These are phyloP conservation scores for Saccharomyces kudriavzevii DNA, from an alignment of 805 yeast genomes.

Conservation along the genomic window DNA sequence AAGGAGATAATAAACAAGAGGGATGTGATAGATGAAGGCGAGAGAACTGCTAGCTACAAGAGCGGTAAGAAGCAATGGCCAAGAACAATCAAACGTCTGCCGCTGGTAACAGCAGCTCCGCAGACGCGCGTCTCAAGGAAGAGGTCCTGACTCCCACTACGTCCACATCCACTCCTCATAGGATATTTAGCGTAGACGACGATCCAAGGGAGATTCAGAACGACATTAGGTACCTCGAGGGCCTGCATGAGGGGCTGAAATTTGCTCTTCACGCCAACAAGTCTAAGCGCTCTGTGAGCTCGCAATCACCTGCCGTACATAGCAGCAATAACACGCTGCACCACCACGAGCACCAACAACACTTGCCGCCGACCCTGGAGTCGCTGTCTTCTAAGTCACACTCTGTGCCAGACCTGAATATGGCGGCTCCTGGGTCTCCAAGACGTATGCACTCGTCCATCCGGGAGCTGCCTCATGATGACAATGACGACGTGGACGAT, in stretches of 20 bases:
- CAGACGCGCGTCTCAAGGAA: background rate
- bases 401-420: background rate
- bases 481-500: background rate
- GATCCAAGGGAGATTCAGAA: constrained; percentile 64
- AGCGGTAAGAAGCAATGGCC: background rate
- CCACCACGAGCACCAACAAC: background rate
- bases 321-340: constrained; percentile 23
- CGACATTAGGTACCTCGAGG: constrained; percentile 59
- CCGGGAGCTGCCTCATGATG: background rate
- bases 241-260: constrained; percentile 62
- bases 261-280: constrained; percentile 30
- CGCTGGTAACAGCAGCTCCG: constrained; percentile 5
- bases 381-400: constrained; percentile 4
- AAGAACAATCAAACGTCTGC: constrained; percentile 2
- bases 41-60: background rate
- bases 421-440: background rate
- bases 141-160: constrained; percentile 13
- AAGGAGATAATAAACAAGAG: background rate
- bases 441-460: background rate
- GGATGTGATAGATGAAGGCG: background rate
- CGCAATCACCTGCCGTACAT: background rate
- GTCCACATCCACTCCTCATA: constrained; percentile 12
- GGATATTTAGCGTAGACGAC: constrained; percentile 72
- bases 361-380: constrained; percentile 1
- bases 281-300: background rate